Evolutionary conservation across 495 filamentous ascomycete genomes (phyloP).

Genomic region (Mytilinidion resinicola): DNA sequence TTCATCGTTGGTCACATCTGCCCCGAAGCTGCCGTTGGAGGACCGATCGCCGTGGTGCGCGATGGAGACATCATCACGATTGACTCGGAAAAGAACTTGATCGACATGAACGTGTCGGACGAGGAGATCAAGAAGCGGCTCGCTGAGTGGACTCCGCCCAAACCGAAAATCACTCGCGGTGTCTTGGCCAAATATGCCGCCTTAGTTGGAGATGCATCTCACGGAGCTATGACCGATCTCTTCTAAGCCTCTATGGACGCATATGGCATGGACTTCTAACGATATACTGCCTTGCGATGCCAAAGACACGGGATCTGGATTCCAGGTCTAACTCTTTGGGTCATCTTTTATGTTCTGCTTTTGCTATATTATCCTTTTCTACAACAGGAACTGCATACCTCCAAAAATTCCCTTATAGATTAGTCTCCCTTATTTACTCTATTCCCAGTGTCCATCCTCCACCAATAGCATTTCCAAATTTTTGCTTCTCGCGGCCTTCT

Average conservation of each 20-base stretch:
- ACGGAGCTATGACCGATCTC: slow-evolving; percentile 49
- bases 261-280: too few relatives aligned
- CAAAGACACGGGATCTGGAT: too few relatives aligned
- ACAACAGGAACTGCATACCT: too few relatives aligned
- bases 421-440: too few relatives aligned
- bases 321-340: too few relatives aligned
- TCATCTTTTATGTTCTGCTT: too few relatives aligned
- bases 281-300: too few relatives aligned
- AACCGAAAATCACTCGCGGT: slow-evolving; percentile 71
- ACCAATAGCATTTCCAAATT: too few relatives aligned
- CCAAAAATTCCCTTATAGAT: too few relatives aligned
- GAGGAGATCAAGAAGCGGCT: slow-evolving; percentile 65
- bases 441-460: too few relatives aligned
- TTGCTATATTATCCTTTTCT: too few relatives aligned
- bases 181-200: slow-evolving; percentile 84
- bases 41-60: slow-evolving; percentile 71
- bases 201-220: slow-evolving; percentile 66
- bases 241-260: slow-evolving; percentile 26
- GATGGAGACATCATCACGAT: slow-evolving; percentile 86
- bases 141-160: slow-evolving; percentile 66
- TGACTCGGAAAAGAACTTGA: slow-evolving; percentile 69
- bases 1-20: slow-evolving; percentile 96
- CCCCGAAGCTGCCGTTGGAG: slow-evolving; percentile 80
- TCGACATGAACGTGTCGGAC: slow-evolving; percentile 68
- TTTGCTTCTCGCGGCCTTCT: too few relatives aligned